Evolutionary conservation across 495 filamentous ascomycete genomes (phyloP), one percentile per base, ranked within the genome.

Genomic region (Physcia stellaris): DNA sequence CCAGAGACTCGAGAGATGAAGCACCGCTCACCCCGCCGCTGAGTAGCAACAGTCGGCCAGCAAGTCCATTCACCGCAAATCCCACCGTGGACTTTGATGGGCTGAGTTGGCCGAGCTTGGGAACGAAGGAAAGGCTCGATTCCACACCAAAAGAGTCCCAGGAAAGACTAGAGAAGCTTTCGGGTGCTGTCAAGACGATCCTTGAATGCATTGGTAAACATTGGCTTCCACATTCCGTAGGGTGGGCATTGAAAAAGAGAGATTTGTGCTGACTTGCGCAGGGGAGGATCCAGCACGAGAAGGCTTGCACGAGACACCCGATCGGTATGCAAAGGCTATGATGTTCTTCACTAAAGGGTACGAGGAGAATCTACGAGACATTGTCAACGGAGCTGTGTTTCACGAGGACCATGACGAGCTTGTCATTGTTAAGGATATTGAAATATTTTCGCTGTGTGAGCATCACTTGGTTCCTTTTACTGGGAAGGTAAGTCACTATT

Each of bases 341-440:
- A 69, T 98, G 16, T 93, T 82, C 67, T 94, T 98, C 62, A 98
- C 90, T n/a, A 93, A 94, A 56, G 90, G 90, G 20, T 98, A 98
- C 51, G 84, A 95, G 60, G 80, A 98, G 67, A 95, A 95, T 56
- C 73, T 98, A 32, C 67, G 77, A 41, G 86, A 92, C 51, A 78
- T 98, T 42, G 83, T 98, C 41, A 94, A 95, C 55, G 80, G 79
- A 33, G 90, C 90, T 22, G 85, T 96, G 42, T 98, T 98, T 62
- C 80, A 94, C 48, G 90, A 98, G 56, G 82, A 87, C 51, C 90
- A 96, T 53, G 88, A 94, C 51, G 92, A 98, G 62, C 66, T 94
- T 55, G 87, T 96, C 15, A 94, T 98, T 43, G 86, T 98, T 22
- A 94, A 92, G 59, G 86, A 98, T 50, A 96, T 98, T 47, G 88